Evolutionary conservation across 1,284 basidiomycete genomes (phyloP), one percentile per base, ranked within the genome.

Genomic region (Vanrija humicola): DNA sequence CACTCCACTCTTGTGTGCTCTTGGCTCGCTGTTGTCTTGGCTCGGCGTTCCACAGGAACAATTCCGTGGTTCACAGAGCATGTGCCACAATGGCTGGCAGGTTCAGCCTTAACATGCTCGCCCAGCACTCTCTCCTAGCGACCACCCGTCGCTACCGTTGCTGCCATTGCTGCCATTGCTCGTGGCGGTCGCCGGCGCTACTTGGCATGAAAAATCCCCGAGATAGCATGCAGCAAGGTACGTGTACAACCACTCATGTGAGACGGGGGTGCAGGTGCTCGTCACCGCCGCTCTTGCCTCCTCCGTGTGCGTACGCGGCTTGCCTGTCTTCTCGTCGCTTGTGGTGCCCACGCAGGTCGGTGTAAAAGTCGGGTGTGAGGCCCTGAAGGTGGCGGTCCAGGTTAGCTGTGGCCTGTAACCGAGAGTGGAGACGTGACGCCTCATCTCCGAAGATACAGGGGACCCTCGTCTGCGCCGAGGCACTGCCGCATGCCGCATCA

Each of bases 311-410:
- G 21, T 60, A 58, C 21, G 43, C 46, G 44, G 46, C 50, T 19
- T 54, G 55, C 26, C 46, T 12, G 34, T 34, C 34, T 29, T n/a
- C 47, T 26, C 55, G 38, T 4, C 49, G 47, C 3, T 29, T 38
- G 10, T 55, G 54, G 46, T 63, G 59, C 2, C 89, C 89, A 50
- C 75, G 80, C 57, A 93, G 75, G 64, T 85, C 80, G 67, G 86
- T 83, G 69, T 89, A 89, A 65, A 86, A 90, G 26, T 83, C 84
- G 46, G 74, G 79, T 5, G 82, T 85, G 78, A 90, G 75, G 14
- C 87, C 87, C 68, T 70, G 54, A 8, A 15, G 2, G 34, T 34
- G 34, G 34, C 34, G 34, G 34, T 34, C 34, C 12, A 34, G 34
- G 34, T 34, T 34, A 34, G 34, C 34, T 12, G 12, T 34, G 34